Base-by-base conservation (phyloP, 2,329 filamentous ascomycete genomes). In the Colletotrichum tabaci region DNA sequence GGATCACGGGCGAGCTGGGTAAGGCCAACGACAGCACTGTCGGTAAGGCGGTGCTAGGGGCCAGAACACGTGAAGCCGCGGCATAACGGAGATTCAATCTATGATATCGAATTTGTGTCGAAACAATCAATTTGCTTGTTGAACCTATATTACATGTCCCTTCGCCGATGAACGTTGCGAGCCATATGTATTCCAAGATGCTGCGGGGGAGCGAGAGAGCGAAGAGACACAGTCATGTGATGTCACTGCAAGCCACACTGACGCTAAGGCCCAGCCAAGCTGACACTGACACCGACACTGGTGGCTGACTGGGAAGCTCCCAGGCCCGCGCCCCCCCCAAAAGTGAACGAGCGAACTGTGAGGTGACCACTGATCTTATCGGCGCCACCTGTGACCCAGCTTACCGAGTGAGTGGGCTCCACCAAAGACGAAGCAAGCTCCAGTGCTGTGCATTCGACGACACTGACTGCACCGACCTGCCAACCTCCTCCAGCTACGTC, bases 1-100 rank as follows among this genome's bases (percentile, higher is more conserved):
- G 93, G 93, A 94, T 95, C 69, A 90, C 89, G 3, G 79, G 79
- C 18, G 87, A 91, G 80, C 82, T 94, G 76, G 89, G 89, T 56
- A 89, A 89, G 82, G 77, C 82, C 67, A 91, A 93, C 78, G 88
- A 88, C 53, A 92, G 91, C 76, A 88, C 87, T 53, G 91, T 92
- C n/a, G 92, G 92, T 4, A 91, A 87, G 79, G 92, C 91, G 3
- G 84, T 91, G 49, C 77, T 91, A 62, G 89, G 88, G 16, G 87
- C 86, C 61, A 80, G 86, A 75, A 68, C 72, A 55, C 76, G 78
- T 52, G 61, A 69, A 44, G 56, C 26, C 16, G n/a, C 60, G n/a
- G 60, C 66, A 49, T 72, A 61, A 44, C 56, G 30, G 40, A 38
- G 40, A 44, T 57, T 4, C n/a, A 18, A 6, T 56, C 16, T 23